Percentiles rank a stretch among this genome's conserved stretches.
These are phyloP conservation scores for Ploettnerulaceae sp. DNA, from an alignment of 2,329 filamentous ascomycete species.

Conservation along the genomic window DNA sequence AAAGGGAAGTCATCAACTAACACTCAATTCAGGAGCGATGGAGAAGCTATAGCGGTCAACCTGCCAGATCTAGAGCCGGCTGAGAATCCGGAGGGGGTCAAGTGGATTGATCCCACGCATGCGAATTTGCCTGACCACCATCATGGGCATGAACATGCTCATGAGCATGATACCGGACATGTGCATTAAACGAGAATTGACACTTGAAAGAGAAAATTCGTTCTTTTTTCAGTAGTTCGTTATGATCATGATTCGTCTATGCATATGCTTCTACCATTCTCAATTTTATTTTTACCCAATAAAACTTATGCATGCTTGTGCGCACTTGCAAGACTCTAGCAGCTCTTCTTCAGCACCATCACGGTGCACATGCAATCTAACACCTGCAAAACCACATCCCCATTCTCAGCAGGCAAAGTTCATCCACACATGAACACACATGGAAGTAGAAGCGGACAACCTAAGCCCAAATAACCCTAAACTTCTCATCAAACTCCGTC, in stretches of 20 bases:
- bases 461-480: conserved; percentile 36
- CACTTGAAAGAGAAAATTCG: too few species aligned
- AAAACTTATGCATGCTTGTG: too few species aligned
- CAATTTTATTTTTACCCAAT: too few species aligned
- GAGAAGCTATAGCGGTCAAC: conserved; percentile 42
- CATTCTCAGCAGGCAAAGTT: too few species aligned
- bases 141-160: conserved; percentile 9
- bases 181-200: conserved; percentile 2
- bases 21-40: conserved; percentile 35
- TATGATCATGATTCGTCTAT: too few species aligned
- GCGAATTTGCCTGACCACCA: conserved; percentile 26
- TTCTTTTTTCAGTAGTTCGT: too few species aligned
- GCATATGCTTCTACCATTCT: too few species aligned
- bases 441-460: neutral
- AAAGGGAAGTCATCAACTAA: too few species aligned
- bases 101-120: conserved; percentile 43
- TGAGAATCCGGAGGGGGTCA: conserved; percentile 40
- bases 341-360: too few species aligned
- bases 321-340: too few species aligned
- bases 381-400: too few species aligned
- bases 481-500: conserved; percentile 59
- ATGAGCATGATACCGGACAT: conserved; percentile 11
- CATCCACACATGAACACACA: neutral
- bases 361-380: too few species aligned
- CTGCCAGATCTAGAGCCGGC: conserved; percentile 40